Base-by-base conservation (phyloP, 495 filamentous ascomycete species). In the Geoglossum glabrum region DNA sequence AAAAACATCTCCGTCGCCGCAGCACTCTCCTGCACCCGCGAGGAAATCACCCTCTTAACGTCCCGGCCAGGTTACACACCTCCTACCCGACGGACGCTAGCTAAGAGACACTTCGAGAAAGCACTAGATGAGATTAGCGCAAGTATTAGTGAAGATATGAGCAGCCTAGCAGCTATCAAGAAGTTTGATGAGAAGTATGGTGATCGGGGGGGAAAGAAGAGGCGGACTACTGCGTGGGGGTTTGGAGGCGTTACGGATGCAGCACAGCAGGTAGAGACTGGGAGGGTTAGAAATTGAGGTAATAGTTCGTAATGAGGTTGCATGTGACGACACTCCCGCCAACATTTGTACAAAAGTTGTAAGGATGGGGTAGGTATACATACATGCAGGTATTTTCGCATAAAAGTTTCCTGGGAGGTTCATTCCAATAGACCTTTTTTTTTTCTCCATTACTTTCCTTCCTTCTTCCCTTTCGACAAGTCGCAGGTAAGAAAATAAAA, bases 181-280 rank as follows among this genome's bases (percentile, higher is more conserved):
- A 94, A 95, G 72, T 98, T 97, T 68, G 93, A 98, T 66, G 87
- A 93, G 72, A 86, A 90, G 66, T 98, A 86, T 69, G 92, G 92
- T 23, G 90, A 96, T 71, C 79, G 84, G n/a, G 86, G 81, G 55
- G 79, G 81, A 6, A 77, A 77, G 63, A 76, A 77, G 63, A 82
- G 81, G 72, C 85, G 79, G 69, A 75, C 69, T 63, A 54, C 60
- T 13, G 68, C 66, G 49, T 82, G 83, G 67, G 85, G 86, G 8
- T 88, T 88, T 67, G 80, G 76, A 54, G 72, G 74, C 0, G 70
- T 66, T n/a, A 60, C 65, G 15, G 65, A 68, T 27, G 62, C 52
- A 11, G 68, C 74, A 56, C 64, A 61, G 54, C 62, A 67, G 26
- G 56, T 57, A 23, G 49, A 62, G 57, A 59, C 57, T 5, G 47